Evolutionary conservation across 2,329 filamentous ascomycete genomes (phyloP).

Genomic region (Colletotrichum graminicola): DNA sequence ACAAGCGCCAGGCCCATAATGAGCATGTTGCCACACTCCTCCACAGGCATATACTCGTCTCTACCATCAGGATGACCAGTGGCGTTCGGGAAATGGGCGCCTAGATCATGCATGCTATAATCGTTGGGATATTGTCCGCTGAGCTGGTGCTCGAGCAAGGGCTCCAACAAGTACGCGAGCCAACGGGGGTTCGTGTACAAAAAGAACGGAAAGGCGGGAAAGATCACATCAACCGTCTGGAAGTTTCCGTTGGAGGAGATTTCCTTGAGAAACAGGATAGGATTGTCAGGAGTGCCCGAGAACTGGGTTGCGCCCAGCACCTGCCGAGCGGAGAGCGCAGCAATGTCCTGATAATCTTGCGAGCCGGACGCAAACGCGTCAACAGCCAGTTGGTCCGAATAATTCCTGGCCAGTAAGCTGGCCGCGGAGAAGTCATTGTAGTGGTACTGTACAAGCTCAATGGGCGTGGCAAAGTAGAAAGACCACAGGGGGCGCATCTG

Average conservation of each 20-base stretch:
- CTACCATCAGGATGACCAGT: conserved; percentile 77
- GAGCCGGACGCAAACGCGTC: conserved; percentile 82
- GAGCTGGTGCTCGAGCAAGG: conserved; percentile 83
- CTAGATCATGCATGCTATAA: conserved; percentile 84
- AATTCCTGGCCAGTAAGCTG: conserved; percentile 74
- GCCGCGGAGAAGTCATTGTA: conserved; percentile 79
- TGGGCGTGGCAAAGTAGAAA: conserved; percentile 75
- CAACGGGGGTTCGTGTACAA: conserved; percentile 86
- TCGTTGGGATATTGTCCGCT: conserved; percentile 88
- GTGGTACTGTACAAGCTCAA: conserved; percentile 79
- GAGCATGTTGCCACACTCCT: conserved; percentile 81
- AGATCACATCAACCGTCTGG: conserved; percentile 90
- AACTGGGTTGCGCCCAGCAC: conserved; percentile 84
- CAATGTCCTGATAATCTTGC: conserved; percentile 81
- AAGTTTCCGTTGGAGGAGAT: conserved; percentile 88
- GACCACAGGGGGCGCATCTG: conserved; percentile 85
- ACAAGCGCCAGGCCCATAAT: conserved; percentile 83
- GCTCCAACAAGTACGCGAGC: conserved; percentile 83
- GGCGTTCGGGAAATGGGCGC: conserved; percentile 79
- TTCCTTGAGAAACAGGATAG: conserved; percentile 85
- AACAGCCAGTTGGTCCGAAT: conserved; percentile 76
- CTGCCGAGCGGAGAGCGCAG: conserved; percentile 82
- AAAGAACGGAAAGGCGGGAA: conserved; percentile 88
- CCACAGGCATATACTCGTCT: conserved; percentile 82
- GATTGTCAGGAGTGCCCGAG: conserved; percentile 77